phyloP scores from a whole-genome alignment of 2,329 filamentous ascomycete genomes.

The Nectriaceae sp. region DNA sequence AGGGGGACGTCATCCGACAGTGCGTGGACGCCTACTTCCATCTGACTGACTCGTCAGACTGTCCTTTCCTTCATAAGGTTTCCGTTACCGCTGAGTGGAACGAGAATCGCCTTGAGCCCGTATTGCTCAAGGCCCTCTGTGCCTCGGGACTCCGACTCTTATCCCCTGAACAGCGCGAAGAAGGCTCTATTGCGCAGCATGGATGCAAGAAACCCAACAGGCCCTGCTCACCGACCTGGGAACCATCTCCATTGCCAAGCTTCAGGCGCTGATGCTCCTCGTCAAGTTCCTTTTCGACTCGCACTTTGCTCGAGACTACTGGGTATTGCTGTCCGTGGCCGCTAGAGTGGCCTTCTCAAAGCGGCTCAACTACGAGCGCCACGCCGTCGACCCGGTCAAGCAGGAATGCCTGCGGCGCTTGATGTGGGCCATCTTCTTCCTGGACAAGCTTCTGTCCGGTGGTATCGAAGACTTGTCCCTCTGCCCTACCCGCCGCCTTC shows the following conservation, averaged over 20 bases:
- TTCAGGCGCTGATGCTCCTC: constrained; percentile 24
- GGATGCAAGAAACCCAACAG: constrained; percentile 24
- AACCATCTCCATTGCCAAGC: constrained; percentile 10
- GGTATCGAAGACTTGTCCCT: constrained; percentile 32
- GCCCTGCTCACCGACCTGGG: constrained; percentile 7
- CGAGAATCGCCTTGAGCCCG: constrained; percentile 16
- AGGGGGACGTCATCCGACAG: constrained; percentile 1
- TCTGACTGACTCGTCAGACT: constrained; percentile 15
- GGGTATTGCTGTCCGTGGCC: constrained; percentile 24
- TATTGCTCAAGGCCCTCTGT: constrained; percentile 22
- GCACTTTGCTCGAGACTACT: constrained; percentile 16
- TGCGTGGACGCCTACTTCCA: constrained; percentile 27
- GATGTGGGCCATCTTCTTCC: constrained; percentile 29
- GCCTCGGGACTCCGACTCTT: constrained; percentile 12
- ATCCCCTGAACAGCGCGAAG: neutral
- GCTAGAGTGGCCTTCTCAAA: constrained; percentile 28
- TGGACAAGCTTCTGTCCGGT: constrained; percentile 28
- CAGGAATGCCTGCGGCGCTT: constrained; percentile 27
- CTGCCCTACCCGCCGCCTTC: constrained; percentile 23
- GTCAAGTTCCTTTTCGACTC: constrained; percentile 16
- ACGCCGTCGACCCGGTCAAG: constrained; percentile 12
- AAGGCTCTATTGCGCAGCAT: constrained; percentile 3
- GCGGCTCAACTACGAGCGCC: constrained; percentile 27
- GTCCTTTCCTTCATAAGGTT: constrained; percentile 23
- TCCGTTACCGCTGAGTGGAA: constrained; percentile 27